Conservation (phyloP, 768 basidiomycete species). For the Phallus indusiatus region DNA sequence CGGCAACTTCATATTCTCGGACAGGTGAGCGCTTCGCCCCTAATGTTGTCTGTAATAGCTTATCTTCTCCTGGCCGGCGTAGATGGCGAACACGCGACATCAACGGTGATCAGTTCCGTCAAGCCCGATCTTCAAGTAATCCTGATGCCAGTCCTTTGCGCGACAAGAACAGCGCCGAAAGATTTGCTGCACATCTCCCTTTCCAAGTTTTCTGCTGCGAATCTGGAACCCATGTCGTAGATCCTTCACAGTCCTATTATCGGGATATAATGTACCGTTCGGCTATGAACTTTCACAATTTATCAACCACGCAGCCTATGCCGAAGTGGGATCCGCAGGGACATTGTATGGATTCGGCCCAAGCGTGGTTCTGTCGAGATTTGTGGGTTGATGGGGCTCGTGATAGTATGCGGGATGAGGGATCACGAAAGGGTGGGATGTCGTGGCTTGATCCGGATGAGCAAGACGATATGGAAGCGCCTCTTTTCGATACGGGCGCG, state of each 20-base stretch:
- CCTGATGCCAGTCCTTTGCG: conserved; percentile 88
- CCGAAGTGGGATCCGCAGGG: conserved; percentile 63
- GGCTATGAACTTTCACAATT: conserved; percentile 73
- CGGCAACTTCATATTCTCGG: conserved; percentile 96
- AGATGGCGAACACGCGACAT: conserved; percentile 98
- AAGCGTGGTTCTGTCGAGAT: conserved; percentile 98
- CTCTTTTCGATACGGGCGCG: too few relatives aligned
- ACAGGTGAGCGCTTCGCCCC: conserved; percentile 63
- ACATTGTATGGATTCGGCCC: conserved; percentile 87
- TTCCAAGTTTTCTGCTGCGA: conserved; percentile 99
- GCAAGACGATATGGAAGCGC: conserved; percentile 29
- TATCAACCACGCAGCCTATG: conserved; percentile 49
- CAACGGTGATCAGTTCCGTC: conserved; percentile 95
- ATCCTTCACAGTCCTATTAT: conserved; percentile 94
- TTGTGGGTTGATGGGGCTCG: conserved; percentile 87
- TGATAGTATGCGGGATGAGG: conserved; percentile 51
- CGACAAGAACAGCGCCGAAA: conserved; percentile 67
- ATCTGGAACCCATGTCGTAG: conserved; percentile 93
- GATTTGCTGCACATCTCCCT: conserved; percentile 87
- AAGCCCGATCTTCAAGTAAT: conserved; percentile 89
- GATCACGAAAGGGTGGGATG: conserved; percentile 12
- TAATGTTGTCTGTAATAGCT: too few relatives aligned
- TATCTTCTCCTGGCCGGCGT: conserved; percentile 2
- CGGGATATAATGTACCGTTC: conserved; percentile 78
- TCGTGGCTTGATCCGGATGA: conserved; percentile 14